These are phyloP conservation scores for Annulohypoxylon maeteangense DNA, from an alignment of 495 filamentous ascomycete genomes.

Conservation along the genomic window DNA sequence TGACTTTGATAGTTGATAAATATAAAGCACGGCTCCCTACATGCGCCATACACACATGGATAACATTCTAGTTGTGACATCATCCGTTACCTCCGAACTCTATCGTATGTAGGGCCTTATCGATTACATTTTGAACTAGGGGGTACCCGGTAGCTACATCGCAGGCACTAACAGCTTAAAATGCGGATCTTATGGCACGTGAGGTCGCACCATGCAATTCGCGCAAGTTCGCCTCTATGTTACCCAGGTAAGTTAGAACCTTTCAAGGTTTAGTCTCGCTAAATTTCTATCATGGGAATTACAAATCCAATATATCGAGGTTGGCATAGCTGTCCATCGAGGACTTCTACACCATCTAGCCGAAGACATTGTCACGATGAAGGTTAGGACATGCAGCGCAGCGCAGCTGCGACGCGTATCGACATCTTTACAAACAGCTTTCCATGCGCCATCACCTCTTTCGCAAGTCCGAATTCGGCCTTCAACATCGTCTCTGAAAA, in stretches of 20 bases:
- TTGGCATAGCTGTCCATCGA: constrained; percentile 1
- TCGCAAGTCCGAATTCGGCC: constrained; percentile 28
- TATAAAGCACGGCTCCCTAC: too few relatives aligned
- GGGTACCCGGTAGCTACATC: too few relatives aligned
- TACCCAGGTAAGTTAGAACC: neutral
- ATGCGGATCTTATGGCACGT: neutral
- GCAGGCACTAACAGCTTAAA: neutral
- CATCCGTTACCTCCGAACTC: neutral
- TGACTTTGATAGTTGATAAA: neutral
- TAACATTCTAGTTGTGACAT: neutral
- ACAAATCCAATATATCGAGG: neutral
- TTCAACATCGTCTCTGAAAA: constrained; percentile 14
- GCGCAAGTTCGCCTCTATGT: constrained; percentile 3
- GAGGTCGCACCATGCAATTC: constrained; percentile 1
- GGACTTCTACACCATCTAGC: neutral
- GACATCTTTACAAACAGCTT: constrained; percentile 23
- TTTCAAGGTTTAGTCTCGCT: neutral
- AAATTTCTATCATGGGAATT: constrained; percentile 21
- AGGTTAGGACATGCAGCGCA: constrained; percentile 21
- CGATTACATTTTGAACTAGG: neutral
- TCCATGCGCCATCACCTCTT: constrained; percentile 6
- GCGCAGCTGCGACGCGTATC: constrained; percentile 35
- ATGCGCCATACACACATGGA: too few relatives aligned
- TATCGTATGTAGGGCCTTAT: neutral
- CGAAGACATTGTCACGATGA: constrained; percentile 21